phyloP scores from a whole-genome alignment of 1,139 yeast genomes.

The Candida neerlandica region DNA sequence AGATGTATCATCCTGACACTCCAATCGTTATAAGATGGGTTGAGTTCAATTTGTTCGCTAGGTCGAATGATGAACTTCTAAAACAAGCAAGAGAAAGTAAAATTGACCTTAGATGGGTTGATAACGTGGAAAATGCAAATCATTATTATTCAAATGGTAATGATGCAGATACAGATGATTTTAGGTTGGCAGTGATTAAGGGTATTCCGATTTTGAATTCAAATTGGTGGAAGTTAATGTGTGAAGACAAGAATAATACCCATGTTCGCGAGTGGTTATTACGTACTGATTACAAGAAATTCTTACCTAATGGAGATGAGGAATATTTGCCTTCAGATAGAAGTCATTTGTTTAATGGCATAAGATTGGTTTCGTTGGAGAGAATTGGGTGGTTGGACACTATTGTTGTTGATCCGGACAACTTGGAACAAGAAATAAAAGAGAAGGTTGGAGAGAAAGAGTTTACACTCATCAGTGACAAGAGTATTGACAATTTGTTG shows the following conservation, averaged over 20 bases:
- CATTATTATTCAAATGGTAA: conserved; percentile 21
- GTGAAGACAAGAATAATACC: conserved; percentile 15
- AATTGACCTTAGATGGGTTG: conserved; percentile 28
- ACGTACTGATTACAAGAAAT: conserved; percentile 17
- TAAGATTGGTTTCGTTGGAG: conserved; percentile 14
- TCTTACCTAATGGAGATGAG: conserved; percentile 20
- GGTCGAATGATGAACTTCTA: not conserved
- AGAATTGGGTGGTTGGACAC: conserved; percentile 13
- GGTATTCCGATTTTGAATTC: conserved; percentile 30
- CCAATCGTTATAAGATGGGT: conserved; percentile 27
- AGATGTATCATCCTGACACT: conserved; percentile 12
- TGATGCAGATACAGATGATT: conserved; percentile 13
- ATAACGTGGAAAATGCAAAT: conserved; percentile 25
- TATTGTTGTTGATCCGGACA: conserved; percentile 5
- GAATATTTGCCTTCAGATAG: conserved; percentile 22
- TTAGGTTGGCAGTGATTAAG: conserved; percentile 27
- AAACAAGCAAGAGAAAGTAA: not conserved
- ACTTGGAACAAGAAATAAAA: conserved; percentile 22
- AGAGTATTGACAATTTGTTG: conserved; percentile 5
- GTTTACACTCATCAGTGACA: conserved; percentile 11
- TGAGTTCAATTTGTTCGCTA: conserved; percentile 21
- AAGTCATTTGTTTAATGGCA: conserved; percentile 16
- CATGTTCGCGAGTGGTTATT: conserved; percentile 26
- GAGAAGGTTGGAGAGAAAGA: conserved; percentile 11
- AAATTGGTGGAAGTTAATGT: conserved; percentile 26